Conservation (phyloP, 768 basidiomycete genomes). For the Trametes villosa region DNA sequence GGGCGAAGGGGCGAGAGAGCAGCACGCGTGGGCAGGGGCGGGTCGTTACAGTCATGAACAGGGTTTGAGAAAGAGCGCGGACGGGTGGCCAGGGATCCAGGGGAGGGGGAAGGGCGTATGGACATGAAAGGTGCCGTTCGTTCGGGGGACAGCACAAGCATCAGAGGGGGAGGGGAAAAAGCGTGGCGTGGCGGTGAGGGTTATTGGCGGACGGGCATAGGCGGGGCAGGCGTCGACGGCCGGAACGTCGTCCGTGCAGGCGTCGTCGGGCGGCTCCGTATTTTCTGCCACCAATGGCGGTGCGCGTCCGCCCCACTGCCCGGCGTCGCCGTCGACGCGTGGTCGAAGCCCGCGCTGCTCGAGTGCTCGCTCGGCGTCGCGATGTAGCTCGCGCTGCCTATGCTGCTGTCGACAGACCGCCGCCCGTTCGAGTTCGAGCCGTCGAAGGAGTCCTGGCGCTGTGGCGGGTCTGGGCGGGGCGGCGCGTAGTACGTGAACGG, state of each 20-base stretch:
- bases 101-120: conserved; percentile 1
- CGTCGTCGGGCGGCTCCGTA: conserved; percentile 27
- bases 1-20: background rate
- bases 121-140: background rate
- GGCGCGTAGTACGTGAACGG: conserved; percentile 38
- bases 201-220: conserved; percentile 13
- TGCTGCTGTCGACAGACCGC: conserved; percentile 24
- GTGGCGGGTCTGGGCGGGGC: conserved; percentile 7
- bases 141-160: background rate
- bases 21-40: background rate
- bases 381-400: conserved; percentile 17
- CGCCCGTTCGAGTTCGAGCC: conserved; percentile 13
- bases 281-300: conserved; percentile 29
- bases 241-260: conserved; percentile 8
- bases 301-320: conserved; percentile 1
- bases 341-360: conserved; percentile 10
- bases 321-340: background rate
- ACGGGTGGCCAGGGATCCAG: too few species aligned
- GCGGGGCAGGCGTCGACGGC: conserved; percentile 18
- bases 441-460: background rate
- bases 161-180: background rate
- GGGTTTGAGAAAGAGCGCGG: background rate
- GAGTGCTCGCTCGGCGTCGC: conserved; percentile 19
- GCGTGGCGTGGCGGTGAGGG: background rate
- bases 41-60: conserved; percentile 16